Percentiles rank a stretch among this genome's conserved stretches.
Conservation (phyloP, 306 rosid species). For the Quercus aquifolioides region DNA sequence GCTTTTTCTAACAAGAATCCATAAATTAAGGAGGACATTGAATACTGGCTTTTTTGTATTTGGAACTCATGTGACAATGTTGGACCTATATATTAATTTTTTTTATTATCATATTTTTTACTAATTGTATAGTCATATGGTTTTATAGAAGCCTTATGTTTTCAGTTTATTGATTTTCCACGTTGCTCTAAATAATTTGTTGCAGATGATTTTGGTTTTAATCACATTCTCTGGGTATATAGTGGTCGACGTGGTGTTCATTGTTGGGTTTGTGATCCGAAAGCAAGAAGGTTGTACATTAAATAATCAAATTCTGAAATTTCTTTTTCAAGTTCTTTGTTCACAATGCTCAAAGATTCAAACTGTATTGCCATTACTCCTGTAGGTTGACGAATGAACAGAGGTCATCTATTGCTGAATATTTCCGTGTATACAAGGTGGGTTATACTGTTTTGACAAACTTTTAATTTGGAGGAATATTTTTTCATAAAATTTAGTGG, state of each 20-base stretch:
- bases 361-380: constrained; percentile 16
- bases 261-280: constrained; percentile 94
- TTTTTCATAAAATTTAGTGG: not conserved
- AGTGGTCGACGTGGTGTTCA: constrained; percentile 98
- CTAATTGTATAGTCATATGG: not conserved
- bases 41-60: not conserved
- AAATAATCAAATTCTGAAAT: not conserved
- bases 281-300: constrained; percentile 70
- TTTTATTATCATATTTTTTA: not conserved
- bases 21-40: too few relatives aligned
- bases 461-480: not conserved
- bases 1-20: too few relatives aligned
- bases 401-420: constrained; percentile 78
- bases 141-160: not conserved
- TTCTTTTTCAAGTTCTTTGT: not conserved
- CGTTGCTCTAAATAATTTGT: constrained; percentile 2
- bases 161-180: not conserved
- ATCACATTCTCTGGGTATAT: constrained; percentile 86
- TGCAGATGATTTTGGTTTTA: constrained; percentile 87
- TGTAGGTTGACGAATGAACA: constrained; percentile 81
- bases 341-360: not conserved
- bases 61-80: not conserved
- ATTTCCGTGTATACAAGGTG: constrained; percentile 88
- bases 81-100: not conserved
- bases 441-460: not conserved